Evolutionary conservation across 257 asterid species (phyloP), one percentile per base, ranked within the genome.

Genomic region (Fraxinus excelsior): DNA sequence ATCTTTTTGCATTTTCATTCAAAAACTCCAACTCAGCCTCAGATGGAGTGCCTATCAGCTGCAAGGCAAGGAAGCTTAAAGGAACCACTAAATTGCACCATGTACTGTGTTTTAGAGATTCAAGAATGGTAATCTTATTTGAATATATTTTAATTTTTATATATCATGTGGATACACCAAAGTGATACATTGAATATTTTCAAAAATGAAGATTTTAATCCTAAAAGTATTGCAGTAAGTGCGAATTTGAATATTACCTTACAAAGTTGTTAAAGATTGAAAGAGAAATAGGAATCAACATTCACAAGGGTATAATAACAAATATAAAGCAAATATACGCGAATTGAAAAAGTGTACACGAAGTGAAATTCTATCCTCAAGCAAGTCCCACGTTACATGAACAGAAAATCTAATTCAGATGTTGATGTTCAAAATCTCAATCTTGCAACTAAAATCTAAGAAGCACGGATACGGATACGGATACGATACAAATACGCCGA

Each of bases 11-110:
- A 86, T 92, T 92, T 78, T 94, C 98, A 84, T 87, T 94, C 82
- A 94, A 82, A 83, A 91, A 90, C 40, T 90, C 98, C 87, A 94
- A 73, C 77, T 92, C 98, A 73, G 94, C 88, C 85, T 94, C 98
- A 2, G 97, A 92, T 9, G 97, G 98, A 31, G 97, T 92, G 70
- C 98, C 98, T 60, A 94, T 94, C 77, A 94, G 85, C 98, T 94
- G 92, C 87, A 86, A 80, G 70, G 70, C 38, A 66, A 77, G 68
- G 46, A 68, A 65, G 53, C 16, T 12, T 23, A 3, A 25, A 23
- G 12, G 69, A 28, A 40, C 31, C 68, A 32, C 23, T 46, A 44
- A 2, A 74, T 34, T 53, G 26, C 73, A 64, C 37, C 49, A 28
- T 21, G 28, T 46, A 37, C 65, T 75, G 31, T 31, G 64, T 42